Conservation (phyloP, 164 flowering plant genomes). For the Annona squamosa region DNA sequence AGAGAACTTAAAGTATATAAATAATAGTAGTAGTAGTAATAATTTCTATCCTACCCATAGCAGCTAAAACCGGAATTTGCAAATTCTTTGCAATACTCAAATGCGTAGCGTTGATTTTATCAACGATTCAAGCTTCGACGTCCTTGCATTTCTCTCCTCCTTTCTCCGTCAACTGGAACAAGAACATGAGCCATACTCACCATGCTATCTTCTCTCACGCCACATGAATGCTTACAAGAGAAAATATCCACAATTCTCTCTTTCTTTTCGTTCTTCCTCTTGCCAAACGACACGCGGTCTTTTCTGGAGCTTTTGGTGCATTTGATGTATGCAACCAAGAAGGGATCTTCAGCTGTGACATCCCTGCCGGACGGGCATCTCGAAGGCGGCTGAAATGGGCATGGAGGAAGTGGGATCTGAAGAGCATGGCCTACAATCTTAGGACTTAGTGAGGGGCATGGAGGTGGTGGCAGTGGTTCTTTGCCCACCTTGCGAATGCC, state of each 20-base stretch:
- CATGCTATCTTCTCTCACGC: constrained; percentile 39
- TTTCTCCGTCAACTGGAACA: background rate
- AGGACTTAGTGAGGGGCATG: constrained; percentile 10
- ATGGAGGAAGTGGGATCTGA: constrained; percentile 35
- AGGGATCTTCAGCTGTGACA: constrained; percentile 31
- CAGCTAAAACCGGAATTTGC: no score
- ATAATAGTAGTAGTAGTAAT: no score
- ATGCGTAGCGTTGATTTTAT: no score
- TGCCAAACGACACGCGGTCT: constrained; percentile 1
- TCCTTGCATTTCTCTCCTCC: background rate
- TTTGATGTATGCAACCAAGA: constrained; percentile 36
- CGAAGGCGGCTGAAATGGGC: constrained; percentile 13
- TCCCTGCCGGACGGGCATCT: constrained; percentile 25
- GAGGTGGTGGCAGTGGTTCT: constrained; percentile 20
- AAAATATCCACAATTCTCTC: constrained; percentile 15
- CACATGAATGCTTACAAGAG: constrained; percentile 53
- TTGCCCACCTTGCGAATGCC: constrained; percentile 26
- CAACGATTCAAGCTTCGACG: no score
- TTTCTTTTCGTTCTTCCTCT: background rate
- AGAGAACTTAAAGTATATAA: no score
- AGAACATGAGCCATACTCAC: constrained; percentile 28
- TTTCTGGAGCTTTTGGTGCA: constrained; percentile 28
- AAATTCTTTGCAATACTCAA: no score
- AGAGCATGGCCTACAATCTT: constrained; percentile 5
- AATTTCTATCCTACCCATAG: no score